These are phyloP conservation scores for Coniophora puteana DNA, from an alignment of 1,284 basidiomycete species.

Conservation along the genomic window DNA sequence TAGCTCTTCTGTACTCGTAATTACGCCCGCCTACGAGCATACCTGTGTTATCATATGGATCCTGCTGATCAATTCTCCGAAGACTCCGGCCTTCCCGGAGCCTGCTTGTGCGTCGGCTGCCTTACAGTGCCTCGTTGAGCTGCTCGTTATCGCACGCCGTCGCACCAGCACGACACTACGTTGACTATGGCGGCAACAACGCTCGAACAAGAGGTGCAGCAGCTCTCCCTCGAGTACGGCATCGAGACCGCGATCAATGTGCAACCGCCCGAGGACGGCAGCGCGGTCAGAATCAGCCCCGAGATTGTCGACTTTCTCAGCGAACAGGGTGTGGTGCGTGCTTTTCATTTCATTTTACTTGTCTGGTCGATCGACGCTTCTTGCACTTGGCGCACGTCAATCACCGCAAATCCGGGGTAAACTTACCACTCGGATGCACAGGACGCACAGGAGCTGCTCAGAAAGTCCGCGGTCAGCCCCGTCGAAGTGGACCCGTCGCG, in stretches of 20 bases:
- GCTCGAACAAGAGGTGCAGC: neutral
- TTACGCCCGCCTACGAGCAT: no score
- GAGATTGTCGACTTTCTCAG: slow-evolving; percentile 19
- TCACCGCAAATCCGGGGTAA: neutral
- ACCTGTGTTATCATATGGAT: no score
- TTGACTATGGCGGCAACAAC: neutral
- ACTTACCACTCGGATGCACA: slow-evolving; percentile 12
- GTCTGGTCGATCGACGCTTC: neutral
- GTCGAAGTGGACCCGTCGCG: slow-evolving; percentile 37
- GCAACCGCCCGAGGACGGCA: slow-evolving; percentile 9
- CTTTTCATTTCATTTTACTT: neutral
- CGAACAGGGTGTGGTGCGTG: slow-evolving; percentile 15
- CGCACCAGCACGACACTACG: no score
- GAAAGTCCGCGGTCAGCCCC: slow-evolving; percentile 32
- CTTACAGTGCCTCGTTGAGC: no score
- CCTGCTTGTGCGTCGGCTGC: no score
- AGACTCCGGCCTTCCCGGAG: no score
- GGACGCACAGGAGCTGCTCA: slow-evolving; percentile 33
- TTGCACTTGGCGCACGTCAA: neutral
- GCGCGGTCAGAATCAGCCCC: slow-evolving; percentile 15
- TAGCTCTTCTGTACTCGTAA: no score
- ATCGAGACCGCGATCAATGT: slow-evolving; percentile 19
- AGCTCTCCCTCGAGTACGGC: neutral
- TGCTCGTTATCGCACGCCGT: no score
- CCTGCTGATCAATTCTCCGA: no score